Conservation (phyloP, 2,329 filamentous ascomycete genomes). For the Fusarium heterosporum region DNA sequence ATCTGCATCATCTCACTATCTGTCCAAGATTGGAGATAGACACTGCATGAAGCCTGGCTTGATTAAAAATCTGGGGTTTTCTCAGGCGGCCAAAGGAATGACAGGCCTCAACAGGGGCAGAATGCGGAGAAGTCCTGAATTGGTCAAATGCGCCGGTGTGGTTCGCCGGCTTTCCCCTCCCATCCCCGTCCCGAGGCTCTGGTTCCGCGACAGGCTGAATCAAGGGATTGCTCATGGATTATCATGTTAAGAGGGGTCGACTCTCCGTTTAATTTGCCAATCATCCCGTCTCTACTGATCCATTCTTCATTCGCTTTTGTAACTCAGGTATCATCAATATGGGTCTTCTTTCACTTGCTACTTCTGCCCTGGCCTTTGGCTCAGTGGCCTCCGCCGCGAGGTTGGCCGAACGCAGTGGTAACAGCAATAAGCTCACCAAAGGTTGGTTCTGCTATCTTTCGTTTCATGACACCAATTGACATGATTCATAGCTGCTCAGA, state of each 20-base stretch:
- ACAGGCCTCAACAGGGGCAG: background rate
- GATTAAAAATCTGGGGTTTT: too few relatives aligned
- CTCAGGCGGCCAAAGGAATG: background rate
- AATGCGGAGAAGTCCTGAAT: constrained; percentile 19
- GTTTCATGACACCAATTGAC: background rate
- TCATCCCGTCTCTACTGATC: background rate
- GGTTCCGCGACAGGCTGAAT: background rate
- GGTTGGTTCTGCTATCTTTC: background rate
- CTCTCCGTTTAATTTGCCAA: background rate
- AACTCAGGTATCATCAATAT: background rate
- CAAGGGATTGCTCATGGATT: background rate
- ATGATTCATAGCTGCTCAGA: background rate
- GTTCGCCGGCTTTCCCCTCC: constrained; percentile 25
- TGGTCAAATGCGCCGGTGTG: constrained; percentile 4
- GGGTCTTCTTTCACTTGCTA: constrained; percentile 24
- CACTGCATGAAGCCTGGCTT: too few relatives aligned
- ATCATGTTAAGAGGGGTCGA: constrained; percentile 15
- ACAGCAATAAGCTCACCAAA: constrained; percentile 9
- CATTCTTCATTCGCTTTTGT: background rate
- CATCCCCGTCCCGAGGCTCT: background rate
- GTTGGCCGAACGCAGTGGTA: constrained; percentile 10
- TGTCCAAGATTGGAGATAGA: background rate
- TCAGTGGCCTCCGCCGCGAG: constrained; percentile 10
- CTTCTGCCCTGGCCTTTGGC: constrained; percentile 11
- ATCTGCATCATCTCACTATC: background rate